Conservation (phyloP, 768 basidiomycete genomes). For the Hirschioporus abietinus region DNA sequence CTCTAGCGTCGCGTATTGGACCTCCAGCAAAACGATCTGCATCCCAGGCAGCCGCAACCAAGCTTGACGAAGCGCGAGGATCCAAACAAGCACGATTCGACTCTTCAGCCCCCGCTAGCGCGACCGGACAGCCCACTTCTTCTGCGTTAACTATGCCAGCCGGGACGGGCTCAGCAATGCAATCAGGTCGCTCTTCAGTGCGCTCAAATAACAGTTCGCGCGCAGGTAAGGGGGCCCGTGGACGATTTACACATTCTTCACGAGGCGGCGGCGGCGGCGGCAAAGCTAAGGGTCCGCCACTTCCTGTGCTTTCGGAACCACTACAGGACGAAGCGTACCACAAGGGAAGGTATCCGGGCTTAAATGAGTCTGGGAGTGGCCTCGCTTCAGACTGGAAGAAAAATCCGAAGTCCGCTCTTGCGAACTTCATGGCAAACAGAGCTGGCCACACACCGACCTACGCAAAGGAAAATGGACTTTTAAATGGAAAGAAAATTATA, state of each 20-base stretch:
- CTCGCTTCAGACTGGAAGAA: constrained; percentile 20
- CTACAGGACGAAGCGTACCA: constrained; percentile 23
- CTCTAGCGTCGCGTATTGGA: constrained; percentile 19
- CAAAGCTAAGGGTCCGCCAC: constrained; percentile 7
- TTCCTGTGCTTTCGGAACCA: constrained; percentile 23
- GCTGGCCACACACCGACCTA: constrained; percentile 24
- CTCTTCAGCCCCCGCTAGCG: background rate
- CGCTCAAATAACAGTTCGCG: background rate
- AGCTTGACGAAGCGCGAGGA: background rate
- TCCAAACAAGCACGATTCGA: background rate
- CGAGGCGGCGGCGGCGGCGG: constrained; percentile 9
- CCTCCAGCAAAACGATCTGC: constrained; percentile 42
- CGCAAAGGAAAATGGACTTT: constrained; percentile 22
- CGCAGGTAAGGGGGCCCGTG: background rate
- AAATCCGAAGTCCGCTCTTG: constrained; percentile 50
- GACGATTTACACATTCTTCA: background rate
- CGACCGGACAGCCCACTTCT: background rate
- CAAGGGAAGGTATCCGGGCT: constrained; percentile 9
- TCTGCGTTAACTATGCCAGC: background rate
- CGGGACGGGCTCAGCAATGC: background rate
- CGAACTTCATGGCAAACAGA: constrained; percentile 31
- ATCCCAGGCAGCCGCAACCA: constrained; percentile 33
- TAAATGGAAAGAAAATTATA: constrained; percentile 31
- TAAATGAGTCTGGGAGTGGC: background rate
- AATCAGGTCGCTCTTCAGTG: background rate